Conservation (phyloP, 805 yeast genomes). For the Torulaspora quercuum region DNA sequence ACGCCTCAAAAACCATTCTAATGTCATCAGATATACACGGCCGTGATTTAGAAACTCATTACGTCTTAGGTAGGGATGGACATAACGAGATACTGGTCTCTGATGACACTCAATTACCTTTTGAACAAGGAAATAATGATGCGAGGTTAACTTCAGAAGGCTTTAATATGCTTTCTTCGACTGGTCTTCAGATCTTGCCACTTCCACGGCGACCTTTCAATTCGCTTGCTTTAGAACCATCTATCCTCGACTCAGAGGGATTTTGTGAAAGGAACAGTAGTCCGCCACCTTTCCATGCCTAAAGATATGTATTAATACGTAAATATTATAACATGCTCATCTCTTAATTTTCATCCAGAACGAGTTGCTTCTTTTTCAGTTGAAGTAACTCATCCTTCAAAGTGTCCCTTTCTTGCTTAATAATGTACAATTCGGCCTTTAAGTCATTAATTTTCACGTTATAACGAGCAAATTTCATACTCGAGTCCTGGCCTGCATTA, state of each 20-base stretch:
- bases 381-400: constrained; percentile 57
- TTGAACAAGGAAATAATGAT: too few relatives aligned
- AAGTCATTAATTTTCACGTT: constrained; percentile 75
- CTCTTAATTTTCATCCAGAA: constrained; percentile 12
- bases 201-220: too few relatives aligned
- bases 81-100: constrained; percentile 8
- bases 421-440: constrained; percentile 77
- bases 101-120: too few relatives aligned
- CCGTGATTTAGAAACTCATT: constrained; percentile 1
- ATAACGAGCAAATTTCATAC: constrained; percentile 50
- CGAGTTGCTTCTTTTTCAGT: constrained; percentile 54
- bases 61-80: neutral
- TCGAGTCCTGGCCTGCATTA: constrained; percentile 21
- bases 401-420: constrained; percentile 80
- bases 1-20: neutral
- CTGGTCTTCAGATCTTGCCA: too few relatives aligned
- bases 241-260: constrained; percentile 7
- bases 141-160: too few relatives aligned
- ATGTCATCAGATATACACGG: constrained; percentile 2
- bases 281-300: constrained; percentile 10
- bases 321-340: too few relatives aligned
- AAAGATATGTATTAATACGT: neutral
- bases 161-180: too few relatives aligned
- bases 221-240: neutral
- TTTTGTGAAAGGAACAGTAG: constrained; percentile 12